Conservation (phyloP, 1,284 basidiomycete genomes). For the Exobasidium cylindrosporum region DNA sequence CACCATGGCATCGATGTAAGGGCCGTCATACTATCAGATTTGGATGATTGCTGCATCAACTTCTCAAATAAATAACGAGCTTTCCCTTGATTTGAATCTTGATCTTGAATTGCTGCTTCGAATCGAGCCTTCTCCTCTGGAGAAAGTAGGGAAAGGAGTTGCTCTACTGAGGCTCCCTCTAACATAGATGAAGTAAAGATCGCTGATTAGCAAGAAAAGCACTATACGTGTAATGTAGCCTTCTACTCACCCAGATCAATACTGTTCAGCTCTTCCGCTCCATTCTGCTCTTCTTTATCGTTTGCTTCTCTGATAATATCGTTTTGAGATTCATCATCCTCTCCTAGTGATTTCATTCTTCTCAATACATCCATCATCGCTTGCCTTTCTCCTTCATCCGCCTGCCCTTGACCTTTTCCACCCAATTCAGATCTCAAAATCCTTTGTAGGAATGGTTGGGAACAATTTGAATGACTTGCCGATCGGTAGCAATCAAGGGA, state of each 20-base stretch:
- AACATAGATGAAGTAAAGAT: too few species aligned
- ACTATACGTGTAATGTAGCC: too few species aligned
- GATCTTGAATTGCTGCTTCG: not conserved
- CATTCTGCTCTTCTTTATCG: not conserved
- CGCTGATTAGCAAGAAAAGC: too few species aligned
- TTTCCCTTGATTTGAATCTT: not conserved
- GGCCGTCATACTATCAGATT: not conserved
- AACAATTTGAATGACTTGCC: not conserved
- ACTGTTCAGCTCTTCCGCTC: not conserved
- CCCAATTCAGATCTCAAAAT: not conserved
- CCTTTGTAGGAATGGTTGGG: not conserved
- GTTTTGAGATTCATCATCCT: not conserved
- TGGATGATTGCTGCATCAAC: not conserved
- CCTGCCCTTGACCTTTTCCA: not conserved
- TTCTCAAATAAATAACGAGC: not conserved
- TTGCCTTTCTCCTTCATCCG: slow-evolving; percentile 5
- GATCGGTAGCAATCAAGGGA: not conserved
- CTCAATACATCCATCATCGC: slow-evolving; percentile 8
- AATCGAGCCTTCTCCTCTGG: not conserved
- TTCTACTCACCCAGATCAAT: not conserved
- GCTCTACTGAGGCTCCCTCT: not conserved
- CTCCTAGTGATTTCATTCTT: not conserved
- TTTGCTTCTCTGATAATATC: not conserved
- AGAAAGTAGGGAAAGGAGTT: not conserved
- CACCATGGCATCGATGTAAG: too few species aligned